Evolutionary conservation across 1,284 basidiomycete genomes (phyloP).

Genomic region (Inonotus hispidus): DNA sequence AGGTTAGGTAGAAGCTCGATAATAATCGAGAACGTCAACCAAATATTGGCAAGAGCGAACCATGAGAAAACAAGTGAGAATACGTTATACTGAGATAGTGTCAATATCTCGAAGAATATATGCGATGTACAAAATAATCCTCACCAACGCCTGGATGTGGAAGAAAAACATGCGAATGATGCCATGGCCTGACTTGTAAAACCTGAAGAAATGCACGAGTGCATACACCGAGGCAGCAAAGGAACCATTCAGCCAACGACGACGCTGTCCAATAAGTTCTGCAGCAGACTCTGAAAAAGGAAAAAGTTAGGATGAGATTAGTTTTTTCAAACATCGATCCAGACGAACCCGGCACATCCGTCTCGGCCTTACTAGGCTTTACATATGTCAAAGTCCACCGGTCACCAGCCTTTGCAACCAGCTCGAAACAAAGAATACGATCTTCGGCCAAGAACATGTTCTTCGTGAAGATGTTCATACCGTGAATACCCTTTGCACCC

Average conservation of each 20-base stretch:
- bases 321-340: neutral
- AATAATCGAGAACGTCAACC: conserved; percentile 95
- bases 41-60: conserved; percentile 91
- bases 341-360: conserved; percentile 65
- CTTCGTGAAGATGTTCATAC: conserved; percentile 97
- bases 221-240: conserved; percentile 96
- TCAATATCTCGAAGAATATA: conserved; percentile 1
- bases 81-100: conserved; percentile 59
- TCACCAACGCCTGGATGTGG: conserved; percentile 84
- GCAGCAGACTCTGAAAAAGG: conserved; percentile 61
- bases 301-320: neutral
- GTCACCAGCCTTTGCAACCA: conserved; percentile 86
- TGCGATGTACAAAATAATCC: conserved; percentile 27
- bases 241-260: conserved; percentile 95
- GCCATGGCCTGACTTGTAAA: conserved; percentile 83
- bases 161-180: conserved; percentile 92
- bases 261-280: conserved; percentile 92
- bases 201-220: conserved; percentile 88
- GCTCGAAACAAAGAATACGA: conserved; percentile 94
- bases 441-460: conserved; percentile 96
- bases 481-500: conserved; percentile 91
- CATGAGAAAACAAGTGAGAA: conserved; percentile 82
- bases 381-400: conserved; percentile 92
- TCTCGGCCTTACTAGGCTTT: conserved; percentile 93
- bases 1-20: conserved; percentile 77